phyloP scores from a whole-genome alignment of 352 stramenopile genomes.

The Phytophthora podocarpi region DNA sequence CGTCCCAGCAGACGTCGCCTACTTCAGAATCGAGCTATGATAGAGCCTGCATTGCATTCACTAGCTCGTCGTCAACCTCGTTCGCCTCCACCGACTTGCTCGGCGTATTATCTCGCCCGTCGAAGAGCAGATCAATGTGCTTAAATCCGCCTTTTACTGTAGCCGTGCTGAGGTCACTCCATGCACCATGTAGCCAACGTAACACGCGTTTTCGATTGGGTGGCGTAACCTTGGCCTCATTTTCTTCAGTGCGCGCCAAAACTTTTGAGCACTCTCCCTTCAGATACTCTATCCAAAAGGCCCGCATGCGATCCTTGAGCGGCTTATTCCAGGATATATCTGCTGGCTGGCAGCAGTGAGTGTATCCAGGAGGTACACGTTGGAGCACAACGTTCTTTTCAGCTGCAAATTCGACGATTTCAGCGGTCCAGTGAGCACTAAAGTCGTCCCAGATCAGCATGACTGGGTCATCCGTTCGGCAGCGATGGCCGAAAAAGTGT shows the following conservation, averaged over 20 bases:
- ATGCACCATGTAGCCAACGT: conserved; percentile 4
- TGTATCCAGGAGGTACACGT: conserved; percentile 16
- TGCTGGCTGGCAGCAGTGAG: conserved; percentile 19
- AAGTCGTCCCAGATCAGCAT: conserved; percentile 35
- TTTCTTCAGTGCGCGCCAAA: neutral
- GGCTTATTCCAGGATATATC: conserved; percentile 31
- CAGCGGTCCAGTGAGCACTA: conserved; percentile 23
- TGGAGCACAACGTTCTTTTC: conserved; percentile 16
- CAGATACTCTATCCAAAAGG: neutral
- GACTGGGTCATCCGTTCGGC: neutral
- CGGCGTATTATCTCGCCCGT: too few relatives aligned
- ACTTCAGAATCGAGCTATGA: neutral
- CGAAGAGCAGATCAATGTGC: conserved; percentile 1
- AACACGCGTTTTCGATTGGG: too few relatives aligned
- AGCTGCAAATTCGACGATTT: conserved; percentile 6
- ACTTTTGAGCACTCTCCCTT: neutral
- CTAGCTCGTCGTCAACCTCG: neutral
- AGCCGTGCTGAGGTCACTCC: neutral
- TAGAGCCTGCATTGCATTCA: neutral
- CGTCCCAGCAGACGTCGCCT: too few relatives aligned
- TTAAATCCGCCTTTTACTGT: conserved; percentile 4
- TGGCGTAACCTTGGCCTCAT: too few relatives aligned
- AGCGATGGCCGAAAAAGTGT: conserved; percentile 11
- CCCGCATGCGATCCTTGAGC: conserved; percentile 14
- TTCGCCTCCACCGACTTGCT: too few relatives aligned